These are phyloP conservation scores for Penicilliopsis zonata DNA, from an alignment of 495 filamentous ascomycete genomes.

Conservation along the genomic window DNA sequence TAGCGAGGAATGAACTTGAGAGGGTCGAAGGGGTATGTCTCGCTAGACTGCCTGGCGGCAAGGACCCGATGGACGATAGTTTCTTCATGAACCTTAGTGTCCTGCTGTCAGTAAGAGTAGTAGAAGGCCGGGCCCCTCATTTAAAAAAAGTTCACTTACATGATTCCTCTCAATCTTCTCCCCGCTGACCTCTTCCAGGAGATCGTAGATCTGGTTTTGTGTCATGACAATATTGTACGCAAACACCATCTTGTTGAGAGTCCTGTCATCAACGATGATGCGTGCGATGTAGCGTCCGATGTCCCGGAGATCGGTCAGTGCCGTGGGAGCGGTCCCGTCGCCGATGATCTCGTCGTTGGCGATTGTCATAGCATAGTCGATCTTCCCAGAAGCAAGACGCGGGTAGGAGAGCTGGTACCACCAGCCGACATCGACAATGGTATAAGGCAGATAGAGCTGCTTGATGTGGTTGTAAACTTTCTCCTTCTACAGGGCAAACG, in stretches of 20 bases:
- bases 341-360: slow-evolving; percentile 35
- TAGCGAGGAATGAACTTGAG: slow-evolving; percentile 31
- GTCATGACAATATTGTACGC: slow-evolving; percentile 37
- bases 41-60: slow-evolving; percentile 30
- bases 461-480: slow-evolving; percentile 43
- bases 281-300: slow-evolving; percentile 43
- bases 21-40: slow-evolving; percentile 35
- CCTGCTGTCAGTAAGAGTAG: too few relatives aligned
- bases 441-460: slow-evolving; percentile 41
- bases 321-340: slow-evolving; percentile 34
- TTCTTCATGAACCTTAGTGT: slow-evolving; percentile 32
- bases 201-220: slow-evolving; percentile 36
- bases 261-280: slow-evolving; percentile 43
- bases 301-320: slow-evolving; percentile 41
- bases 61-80: slow-evolving; percentile 30
- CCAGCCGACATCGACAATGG: slow-evolving; percentile 49
- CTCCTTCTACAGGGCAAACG: slow-evolving; percentile 32
- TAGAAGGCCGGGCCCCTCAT: too few relatives aligned
- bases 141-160: too few relatives aligned
- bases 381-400: slow-evolving; percentile 36
- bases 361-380: slow-evolving; percentile 37
- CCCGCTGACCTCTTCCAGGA: slow-evolving; percentile 39
- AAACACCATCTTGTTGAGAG: slow-evolving; percentile 45
- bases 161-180: slow-evolving; percentile 40
- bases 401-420: slow-evolving; percentile 46